A percentile compares a stretch with the other conserved stretches of the same genome.
Conservation (phyloP, 257 asterid genomes). For the Verbena officinalis region DNA sequence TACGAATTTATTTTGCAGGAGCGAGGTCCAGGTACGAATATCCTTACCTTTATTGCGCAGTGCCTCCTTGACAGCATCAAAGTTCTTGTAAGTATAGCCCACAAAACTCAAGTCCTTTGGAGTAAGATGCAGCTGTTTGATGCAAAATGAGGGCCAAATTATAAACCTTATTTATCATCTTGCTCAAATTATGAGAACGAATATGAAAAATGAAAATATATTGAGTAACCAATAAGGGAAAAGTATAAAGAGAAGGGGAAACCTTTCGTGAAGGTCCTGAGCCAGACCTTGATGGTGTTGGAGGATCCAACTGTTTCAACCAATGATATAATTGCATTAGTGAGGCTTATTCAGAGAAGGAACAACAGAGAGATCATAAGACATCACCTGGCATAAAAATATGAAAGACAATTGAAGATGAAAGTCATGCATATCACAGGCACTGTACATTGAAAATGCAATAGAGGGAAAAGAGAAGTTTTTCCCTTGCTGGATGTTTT, state of each 20-base stretch:
- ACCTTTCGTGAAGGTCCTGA: slow-evolving; percentile 94
- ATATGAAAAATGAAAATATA: neutral
- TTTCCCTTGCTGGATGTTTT: too few species aligned
- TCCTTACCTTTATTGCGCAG: slow-evolving; percentile 73
- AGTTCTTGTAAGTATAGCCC: slow-evolving; percentile 96
- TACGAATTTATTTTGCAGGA: neutral
- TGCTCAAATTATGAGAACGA: slow-evolving; percentile 12
- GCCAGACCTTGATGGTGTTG: slow-evolving; percentile 75
- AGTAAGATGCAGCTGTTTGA: slow-evolving; percentile 60
- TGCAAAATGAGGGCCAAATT: slow-evolving; percentile 32
- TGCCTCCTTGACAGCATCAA: slow-evolving; percentile 95
- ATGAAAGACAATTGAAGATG: slow-evolving; percentile 15
- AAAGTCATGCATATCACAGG: slow-evolving; percentile 13
- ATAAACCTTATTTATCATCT: slow-evolving; percentile 22
- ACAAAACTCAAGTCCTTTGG: slow-evolving; percentile 92
- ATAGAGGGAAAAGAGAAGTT: too few species aligned
- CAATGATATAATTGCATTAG: slow-evolving; percentile 32
- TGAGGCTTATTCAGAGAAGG: slow-evolving; percentile 27
- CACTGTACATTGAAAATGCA: slow-evolving; percentile 10
- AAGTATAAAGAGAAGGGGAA: slow-evolving; percentile 14
- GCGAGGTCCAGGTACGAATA: neutral
- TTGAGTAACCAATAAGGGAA: neutral
- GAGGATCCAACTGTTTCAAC: slow-evolving; percentile 69
- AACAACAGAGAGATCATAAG: neutral
- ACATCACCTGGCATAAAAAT: slow-evolving; percentile 13